Conservation (phyloP, 345 rosid species). For the Melaleuca quinquenervia region DNA sequence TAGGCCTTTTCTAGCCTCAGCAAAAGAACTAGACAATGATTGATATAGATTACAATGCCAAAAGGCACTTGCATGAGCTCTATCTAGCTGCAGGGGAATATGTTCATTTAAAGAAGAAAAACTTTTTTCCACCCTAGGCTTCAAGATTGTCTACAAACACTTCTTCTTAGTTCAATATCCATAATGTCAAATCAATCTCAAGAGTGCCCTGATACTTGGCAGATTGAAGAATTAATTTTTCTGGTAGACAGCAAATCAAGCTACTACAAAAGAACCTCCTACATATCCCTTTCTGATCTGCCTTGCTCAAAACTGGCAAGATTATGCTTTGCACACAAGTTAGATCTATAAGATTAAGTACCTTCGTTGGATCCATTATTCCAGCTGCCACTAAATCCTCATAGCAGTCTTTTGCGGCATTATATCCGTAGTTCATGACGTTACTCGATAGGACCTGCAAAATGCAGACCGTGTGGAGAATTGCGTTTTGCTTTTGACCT, state of each 20-base stretch:
- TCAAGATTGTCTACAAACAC: not conserved
- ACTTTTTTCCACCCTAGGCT: not conserved
- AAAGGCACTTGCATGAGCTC: not conserved
- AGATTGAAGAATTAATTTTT: not conserved
- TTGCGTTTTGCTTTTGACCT: not conserved
- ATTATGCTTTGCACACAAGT: not conserved
- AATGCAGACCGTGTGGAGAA: not conserved
- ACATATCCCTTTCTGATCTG: not conserved
- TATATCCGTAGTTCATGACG: conserved; percentile 59
- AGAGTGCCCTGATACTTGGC: not conserved
- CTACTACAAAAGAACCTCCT: not conserved
- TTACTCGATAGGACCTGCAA: conserved; percentile 49
- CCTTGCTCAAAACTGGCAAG: not conserved
- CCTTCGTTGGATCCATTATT: conserved; percentile 90
- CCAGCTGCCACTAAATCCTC: conserved; percentile 77
- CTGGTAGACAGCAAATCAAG: not conserved
- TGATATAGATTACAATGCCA: not conserved
- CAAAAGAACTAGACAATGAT: not conserved
- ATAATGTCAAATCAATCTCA: not conserved
- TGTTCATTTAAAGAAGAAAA: not conserved
- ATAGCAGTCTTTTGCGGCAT: conserved; percentile 65
- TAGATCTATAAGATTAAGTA: conserved; percentile 5
- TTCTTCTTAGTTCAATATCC: not conserved
- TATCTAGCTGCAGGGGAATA: not conserved
- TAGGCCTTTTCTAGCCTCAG: not conserved